Evolutionary conservation across 257 asterid species (phyloP).

Genomic region (Gentiana straminea): DNA sequence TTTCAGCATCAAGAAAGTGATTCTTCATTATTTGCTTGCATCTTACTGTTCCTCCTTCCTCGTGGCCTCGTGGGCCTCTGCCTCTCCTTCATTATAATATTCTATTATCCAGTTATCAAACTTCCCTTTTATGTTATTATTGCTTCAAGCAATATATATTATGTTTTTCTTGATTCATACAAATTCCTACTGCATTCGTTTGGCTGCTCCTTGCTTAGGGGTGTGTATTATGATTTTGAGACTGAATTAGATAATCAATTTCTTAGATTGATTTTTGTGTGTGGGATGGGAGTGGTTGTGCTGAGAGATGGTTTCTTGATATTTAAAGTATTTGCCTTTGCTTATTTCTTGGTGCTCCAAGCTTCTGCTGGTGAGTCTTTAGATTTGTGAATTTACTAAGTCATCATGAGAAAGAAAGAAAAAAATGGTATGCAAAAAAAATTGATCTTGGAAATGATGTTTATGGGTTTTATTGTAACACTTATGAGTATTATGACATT

Average conservation of each 20-base stretch:
- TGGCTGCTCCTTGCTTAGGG: conserved; percentile 17
- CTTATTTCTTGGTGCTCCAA: conserved; percentile 37
- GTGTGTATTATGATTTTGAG: conserved; percentile 12
- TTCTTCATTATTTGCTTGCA: conserved; percentile 58
- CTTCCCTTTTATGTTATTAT: conserved; percentile 20
- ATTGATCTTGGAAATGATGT: conserved; percentile 12
- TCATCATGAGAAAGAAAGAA: conserved; percentile 2
- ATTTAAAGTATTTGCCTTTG: conserved; percentile 36
- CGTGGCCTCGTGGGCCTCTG: conserved; percentile 20
- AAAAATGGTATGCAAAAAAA: conserved; percentile 4
- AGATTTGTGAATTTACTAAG: neutral
- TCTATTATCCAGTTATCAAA: conserved; percentile 29
- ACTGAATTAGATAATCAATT: conserved; percentile 7
- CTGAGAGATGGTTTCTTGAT: conserved; percentile 35
- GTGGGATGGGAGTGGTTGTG: conserved; percentile 52
- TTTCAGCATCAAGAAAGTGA: conserved; percentile 22
- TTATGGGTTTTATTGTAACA: neutral
- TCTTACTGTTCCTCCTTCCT: conserved; percentile 44
- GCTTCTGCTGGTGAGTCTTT: conserved; percentile 59
- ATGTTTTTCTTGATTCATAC: conserved; percentile 8
- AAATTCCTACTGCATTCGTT: conserved; percentile 1
- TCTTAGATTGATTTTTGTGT: conserved; percentile 16
- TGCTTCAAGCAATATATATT: conserved; percentile 36
- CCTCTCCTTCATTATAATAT: neutral
- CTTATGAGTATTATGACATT: no score